Percentiles rank a stretch among this genome's conserved stretches.
Evolutionary conservation across 1,284 basidiomycete species (phyloP).

Genomic region (Apiotrichum veenhuisii): DNA sequence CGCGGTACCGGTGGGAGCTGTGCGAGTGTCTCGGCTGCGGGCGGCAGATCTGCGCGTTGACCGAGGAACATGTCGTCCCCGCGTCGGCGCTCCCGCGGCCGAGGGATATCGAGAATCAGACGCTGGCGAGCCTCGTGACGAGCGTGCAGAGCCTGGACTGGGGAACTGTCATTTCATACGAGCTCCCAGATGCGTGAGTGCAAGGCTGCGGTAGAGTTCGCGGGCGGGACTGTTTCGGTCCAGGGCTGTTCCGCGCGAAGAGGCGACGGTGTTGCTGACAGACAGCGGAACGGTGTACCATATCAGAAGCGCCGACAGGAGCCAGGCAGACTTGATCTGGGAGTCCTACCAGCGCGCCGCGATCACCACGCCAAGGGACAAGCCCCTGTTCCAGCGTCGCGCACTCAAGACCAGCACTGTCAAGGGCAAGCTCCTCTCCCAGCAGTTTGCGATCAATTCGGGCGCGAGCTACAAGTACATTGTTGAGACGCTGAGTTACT

Average conservation of each 20-base stretch:
- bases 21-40: conserved; percentile 25
- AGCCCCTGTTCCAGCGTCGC: conserved; percentile 37
- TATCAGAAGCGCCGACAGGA: conserved; percentile 17
- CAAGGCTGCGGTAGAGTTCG: no score
- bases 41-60: neutral
- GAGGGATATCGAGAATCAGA: conserved; percentile 8
- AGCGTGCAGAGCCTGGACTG: neutral
- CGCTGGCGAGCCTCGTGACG: neutral
- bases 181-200: conserved; percentile 14
- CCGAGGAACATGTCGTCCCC: conserved; percentile 7
- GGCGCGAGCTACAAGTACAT: conserved; percentile 45
- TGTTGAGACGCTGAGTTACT: conserved; percentile 35
- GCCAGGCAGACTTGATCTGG: conserved; percentile 26
- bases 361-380: conserved; percentile 8
- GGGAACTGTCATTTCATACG: conserved; percentile 14
- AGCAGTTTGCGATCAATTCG: conserved; percentile 45
- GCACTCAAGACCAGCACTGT: conserved; percentile 22
- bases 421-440: conserved; percentile 31
- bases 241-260: neutral
- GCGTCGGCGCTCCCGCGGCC: neutral
- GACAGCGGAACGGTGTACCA: conserved; percentile 33
- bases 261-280: neutral
- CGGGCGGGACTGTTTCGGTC: no score
- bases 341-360: conserved; percentile 35
- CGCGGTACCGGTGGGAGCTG: conserved; percentile 41